A percentile compares a stretch with the other conserved stretches of the same genome.
Evolutionary conservation across 768 basidiomycete species (phyloP).

Genomic region (Lanmaoa pseudosensibilis): DNA sequence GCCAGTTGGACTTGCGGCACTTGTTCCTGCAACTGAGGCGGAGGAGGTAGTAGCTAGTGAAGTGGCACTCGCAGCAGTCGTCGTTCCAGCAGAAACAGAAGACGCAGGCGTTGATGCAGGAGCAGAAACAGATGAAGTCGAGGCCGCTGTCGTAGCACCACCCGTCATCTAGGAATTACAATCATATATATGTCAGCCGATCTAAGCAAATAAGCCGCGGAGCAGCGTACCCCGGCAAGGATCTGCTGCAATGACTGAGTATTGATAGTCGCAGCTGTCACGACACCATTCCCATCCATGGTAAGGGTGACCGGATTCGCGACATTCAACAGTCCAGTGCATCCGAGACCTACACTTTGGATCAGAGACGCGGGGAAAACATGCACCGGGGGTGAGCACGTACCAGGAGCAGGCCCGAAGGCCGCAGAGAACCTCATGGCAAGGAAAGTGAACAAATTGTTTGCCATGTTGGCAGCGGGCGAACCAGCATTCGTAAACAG

Average conservation of each 20-base stretch:
- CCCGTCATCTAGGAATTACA: constrained; percentile 2
- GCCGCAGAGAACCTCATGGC: constrained; percentile 29
- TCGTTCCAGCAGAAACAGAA: background rate
- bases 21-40: background rate
- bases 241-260: constrained; percentile 22
- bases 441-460: constrained; percentile 30
- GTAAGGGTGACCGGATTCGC: constrained; percentile 25
- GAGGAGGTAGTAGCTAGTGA: background rate
- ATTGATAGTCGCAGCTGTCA: constrained; percentile 28
- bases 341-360: constrained; percentile 21
- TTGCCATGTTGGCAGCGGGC: constrained; percentile 22
- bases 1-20: background rate
- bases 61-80: background rate
- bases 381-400: background rate
- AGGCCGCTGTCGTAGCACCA: background rate
- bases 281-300: constrained; percentile 26
- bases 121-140: background rate
- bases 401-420: constrained; percentile 27
- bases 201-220: background rate
- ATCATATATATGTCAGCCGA: background rate
- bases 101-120: background rate
- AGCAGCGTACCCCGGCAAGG: constrained; percentile 4
- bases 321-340: constrained; percentile 21
- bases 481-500: constrained; percentile 19
- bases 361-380: background rate